Evolutionary conservation across 1,284 basidiomycete genomes (phyloP).

Genomic region (Erythrobasidium hasegawianum): DNA sequence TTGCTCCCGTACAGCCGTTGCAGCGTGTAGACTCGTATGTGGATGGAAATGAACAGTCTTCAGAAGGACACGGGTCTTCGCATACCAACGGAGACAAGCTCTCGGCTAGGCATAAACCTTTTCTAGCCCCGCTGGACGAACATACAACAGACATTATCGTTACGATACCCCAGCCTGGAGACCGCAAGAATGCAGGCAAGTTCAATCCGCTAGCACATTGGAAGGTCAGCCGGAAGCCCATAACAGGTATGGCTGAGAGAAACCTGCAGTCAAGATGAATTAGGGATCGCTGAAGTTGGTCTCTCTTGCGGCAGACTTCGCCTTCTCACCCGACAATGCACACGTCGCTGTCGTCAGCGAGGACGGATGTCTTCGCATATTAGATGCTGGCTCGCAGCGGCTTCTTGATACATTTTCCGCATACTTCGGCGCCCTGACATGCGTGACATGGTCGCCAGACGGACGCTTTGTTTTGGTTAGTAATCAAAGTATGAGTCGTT

Average conservation of each 20-base stretch:
- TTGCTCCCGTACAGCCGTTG: background rate
- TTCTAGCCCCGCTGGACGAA: constrained; percentile 8
- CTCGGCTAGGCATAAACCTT: constrained; percentile 4
- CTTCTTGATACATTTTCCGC: constrained; percentile 83
- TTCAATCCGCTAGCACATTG: constrained; percentile 72
- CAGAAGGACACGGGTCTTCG: constrained; percentile 33
- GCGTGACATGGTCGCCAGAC: constrained; percentile 90
- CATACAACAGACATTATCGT: constrained; percentile 65
- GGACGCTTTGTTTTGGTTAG: constrained; percentile 80
- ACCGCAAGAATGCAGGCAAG: constrained; percentile 67
- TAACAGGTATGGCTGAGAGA: constrained; percentile 69
- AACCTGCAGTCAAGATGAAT: no score
- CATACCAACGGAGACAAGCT: constrained; percentile 62
- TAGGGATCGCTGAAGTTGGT: no score
- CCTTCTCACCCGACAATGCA: constrained; percentile 25
- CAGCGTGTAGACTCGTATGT: constrained; percentile 2
- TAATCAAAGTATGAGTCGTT: no score
- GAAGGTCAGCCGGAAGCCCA: constrained; percentile 55
- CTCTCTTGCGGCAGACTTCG: no score
- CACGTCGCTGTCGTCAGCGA: constrained; percentile 31
- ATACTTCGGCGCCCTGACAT: constrained; percentile 85
- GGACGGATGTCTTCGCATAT: constrained; percentile 33
- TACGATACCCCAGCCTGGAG: constrained; percentile 59
- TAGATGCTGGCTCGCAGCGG: constrained; percentile 50
- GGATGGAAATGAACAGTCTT: constrained; percentile 9